These are phyloP conservation scores for Suillus hirtellus DNA, from an alignment of 768 basidiomycete genomes.

Conservation along the genomic window DNA sequence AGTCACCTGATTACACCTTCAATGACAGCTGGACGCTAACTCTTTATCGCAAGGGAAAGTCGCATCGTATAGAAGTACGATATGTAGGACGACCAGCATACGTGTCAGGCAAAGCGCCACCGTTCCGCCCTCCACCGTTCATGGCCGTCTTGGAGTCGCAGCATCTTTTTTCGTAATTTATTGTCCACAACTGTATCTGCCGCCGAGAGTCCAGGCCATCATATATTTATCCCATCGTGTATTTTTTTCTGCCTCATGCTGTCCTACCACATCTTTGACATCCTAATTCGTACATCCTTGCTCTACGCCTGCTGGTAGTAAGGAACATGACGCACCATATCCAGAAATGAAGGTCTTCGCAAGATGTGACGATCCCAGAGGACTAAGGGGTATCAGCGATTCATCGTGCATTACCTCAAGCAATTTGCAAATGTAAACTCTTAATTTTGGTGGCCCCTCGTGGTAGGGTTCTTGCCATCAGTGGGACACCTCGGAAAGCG, in stretches of 20 bases:
- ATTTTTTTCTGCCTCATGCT: conserved; percentile 36
- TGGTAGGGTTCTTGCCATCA: conserved; percentile 14
- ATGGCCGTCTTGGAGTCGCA: conserved; percentile 58
- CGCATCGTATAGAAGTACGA: conserved; percentile 65
- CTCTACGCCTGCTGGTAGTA: conserved; percentile 19
- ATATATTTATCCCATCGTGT: conserved; percentile 20
- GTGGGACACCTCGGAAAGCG: conserved; percentile 11
- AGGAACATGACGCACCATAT: conserved; percentile 25
- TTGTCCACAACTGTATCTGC: conserved; percentile 26
- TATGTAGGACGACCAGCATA: conserved; percentile 71
- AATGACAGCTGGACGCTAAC: conserved; percentile 64
- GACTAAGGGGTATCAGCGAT: conserved; percentile 7
- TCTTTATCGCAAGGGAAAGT: conserved; percentile 59
- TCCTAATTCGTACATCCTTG: conserved; percentile 18
- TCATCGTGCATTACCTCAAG: conserved; percentile 33
- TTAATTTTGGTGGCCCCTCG: conserved; percentile 17
- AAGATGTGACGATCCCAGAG: conserved; percentile 28
- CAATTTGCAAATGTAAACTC: conserved; percentile 1
- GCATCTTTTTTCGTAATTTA: conserved; percentile 29
- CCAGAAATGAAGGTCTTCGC: neutral
- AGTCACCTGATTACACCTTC: conserved; percentile 8
- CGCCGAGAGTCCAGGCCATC: conserved; percentile 12
- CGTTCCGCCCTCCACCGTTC: conserved; percentile 59
- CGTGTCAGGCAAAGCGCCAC: conserved; percentile 48
- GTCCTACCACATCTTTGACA: conserved; percentile 21